phyloP scores from a whole-genome alignment of 2,329 filamentous ascomycete genomes.

The Ophiostoma ulmi region DNA sequence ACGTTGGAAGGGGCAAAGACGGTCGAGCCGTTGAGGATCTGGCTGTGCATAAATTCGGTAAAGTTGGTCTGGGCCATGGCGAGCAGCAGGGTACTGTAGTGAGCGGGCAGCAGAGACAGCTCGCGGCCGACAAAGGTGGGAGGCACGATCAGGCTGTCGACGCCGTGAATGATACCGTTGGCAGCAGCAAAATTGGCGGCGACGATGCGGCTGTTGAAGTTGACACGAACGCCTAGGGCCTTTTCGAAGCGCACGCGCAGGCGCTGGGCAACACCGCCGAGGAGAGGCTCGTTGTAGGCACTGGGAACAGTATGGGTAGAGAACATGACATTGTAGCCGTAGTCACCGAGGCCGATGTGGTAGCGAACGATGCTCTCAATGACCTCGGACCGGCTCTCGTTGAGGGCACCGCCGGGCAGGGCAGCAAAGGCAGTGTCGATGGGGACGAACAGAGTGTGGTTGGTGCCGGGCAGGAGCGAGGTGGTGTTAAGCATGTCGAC shows the following conservation, averaged over 20 bases:
- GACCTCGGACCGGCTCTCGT: slow-evolving; percentile 63
- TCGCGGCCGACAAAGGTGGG: slow-evolving; percentile 56
- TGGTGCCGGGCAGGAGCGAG: slow-evolving; percentile 39
- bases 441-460: slow-evolving; percentile 78
- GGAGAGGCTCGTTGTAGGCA: slow-evolving; percentile 50
- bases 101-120: slow-evolving; percentile 61
- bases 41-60: slow-evolving; percentile 52
- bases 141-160: slow-evolving; percentile 71
- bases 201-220: slow-evolving; percentile 70
- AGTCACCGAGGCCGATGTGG: slow-evolving; percentile 65
- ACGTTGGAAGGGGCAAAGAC: slow-evolving; percentile 76
- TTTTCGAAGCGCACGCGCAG: slow-evolving; percentile 60
- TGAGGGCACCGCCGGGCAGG: slow-evolving; percentile 39
- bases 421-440: slow-evolving; percentile 69
- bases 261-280: slow-evolving; percentile 66
- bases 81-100: slow-evolving; percentile 74
- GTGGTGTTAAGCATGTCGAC: slow-evolving; percentile 71
- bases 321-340: slow-evolving; percentile 62
- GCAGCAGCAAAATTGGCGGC: slow-evolving; percentile 65
- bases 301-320: slow-evolving; percentile 70
- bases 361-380: slow-evolving; percentile 67
- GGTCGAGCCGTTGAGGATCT: slow-evolving; percentile 58
- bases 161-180: slow-evolving; percentile 76
- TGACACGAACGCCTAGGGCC: slow-evolving; percentile 61
- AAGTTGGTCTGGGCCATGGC: slow-evolving; percentile 72